Percentiles rank a stretch among this genome's conserved stretches.
Conservation (phyloP, 345 rosid species). For the Pistacia integerrima region DNA sequence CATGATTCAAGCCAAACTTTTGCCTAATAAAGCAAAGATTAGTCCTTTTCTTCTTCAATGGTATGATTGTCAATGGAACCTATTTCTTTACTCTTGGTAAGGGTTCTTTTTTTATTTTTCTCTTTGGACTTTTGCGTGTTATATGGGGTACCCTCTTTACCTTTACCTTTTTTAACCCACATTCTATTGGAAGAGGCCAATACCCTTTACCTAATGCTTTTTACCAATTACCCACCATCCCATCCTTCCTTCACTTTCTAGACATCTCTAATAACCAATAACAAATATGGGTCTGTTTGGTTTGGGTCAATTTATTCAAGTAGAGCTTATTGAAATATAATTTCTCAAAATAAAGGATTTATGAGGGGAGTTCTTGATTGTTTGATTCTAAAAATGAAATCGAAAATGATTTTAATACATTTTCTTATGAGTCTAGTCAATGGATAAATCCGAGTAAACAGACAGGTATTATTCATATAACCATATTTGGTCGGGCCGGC, state of each 20-base stretch:
- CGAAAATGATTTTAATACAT: too few relatives aligned
- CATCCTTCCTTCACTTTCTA: not conserved
- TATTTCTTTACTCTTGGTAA: not conserved
- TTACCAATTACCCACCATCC: not conserved
- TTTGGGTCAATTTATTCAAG: too few relatives aligned
- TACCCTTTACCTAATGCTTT: not conserved
- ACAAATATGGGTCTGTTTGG: too few relatives aligned
- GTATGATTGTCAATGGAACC: not conserved
- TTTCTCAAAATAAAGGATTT: too few relatives aligned
- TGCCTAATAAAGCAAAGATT: slow-evolving; percentile 15
- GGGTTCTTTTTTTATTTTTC: not conserved
- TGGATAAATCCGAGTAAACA: too few relatives aligned
- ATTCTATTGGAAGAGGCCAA: not conserved
- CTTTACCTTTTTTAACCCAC: not conserved
- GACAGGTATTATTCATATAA: too few relatives aligned
- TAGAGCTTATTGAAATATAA: too few relatives aligned
- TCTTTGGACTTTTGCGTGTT: slow-evolving; percentile 12
- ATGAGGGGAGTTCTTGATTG: too few relatives aligned
- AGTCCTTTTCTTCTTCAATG: not conserved
- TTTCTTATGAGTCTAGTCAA: too few relatives aligned
- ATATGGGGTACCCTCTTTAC: not conserved
- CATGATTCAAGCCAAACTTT: slow-evolving; percentile 16
- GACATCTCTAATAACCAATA: not conserved
- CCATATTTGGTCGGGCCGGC: too few relatives aligned
- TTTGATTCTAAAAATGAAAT: too few relatives aligned